Evolutionary conservation across 2,329 filamentous ascomycete species (phyloP).

Genomic region (Fusarium irregulare): DNA sequence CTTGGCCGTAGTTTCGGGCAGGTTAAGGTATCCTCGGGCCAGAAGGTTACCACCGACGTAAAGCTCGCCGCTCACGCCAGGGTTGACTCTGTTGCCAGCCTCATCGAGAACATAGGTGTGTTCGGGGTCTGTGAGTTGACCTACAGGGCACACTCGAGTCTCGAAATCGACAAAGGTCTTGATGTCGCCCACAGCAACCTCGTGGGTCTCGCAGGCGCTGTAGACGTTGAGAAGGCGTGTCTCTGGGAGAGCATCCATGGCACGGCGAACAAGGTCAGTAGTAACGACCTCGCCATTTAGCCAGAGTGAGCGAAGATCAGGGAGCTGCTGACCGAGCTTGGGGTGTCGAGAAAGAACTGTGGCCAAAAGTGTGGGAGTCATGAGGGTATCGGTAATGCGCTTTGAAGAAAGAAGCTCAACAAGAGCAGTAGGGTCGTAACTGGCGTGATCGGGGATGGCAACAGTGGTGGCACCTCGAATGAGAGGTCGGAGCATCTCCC

Average conservation of each 20-base stretch:
- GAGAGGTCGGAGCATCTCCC: constrained; percentile 84
- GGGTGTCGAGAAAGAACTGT: constrained; percentile 78
- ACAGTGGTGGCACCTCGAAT: constrained; percentile 81
- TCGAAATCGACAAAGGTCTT: constrained; percentile 72
- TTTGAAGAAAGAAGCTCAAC: constrained; percentile 75
- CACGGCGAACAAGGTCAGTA: constrained; percentile 77
- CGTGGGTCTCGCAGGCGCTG: constrained; percentile 84
- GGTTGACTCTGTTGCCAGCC: constrained; percentile 70
- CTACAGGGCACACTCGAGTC: constrained; percentile 77
- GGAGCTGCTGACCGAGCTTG: constrained; percentile 71
- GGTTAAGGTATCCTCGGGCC: constrained; percentile 81
- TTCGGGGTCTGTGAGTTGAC: constrained; percentile 73
- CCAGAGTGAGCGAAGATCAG: constrained; percentile 77
- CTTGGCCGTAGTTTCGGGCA: constrained; percentile 80
- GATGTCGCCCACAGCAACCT: constrained; percentile 82
- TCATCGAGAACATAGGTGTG: constrained; percentile 80
- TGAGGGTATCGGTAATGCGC: constrained; percentile 81
- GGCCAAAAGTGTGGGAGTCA: constrained; percentile 83
- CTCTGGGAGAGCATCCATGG: constrained; percentile 74
- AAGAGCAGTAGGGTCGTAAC: constrained; percentile 80
- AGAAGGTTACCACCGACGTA: constrained; percentile 80
- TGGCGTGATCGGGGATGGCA: constrained; percentile 78
- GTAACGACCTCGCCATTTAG: constrained; percentile 87
- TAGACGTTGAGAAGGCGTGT: constrained; percentile 82
- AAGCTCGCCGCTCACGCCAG: constrained; percentile 76